These are phyloP conservation scores for Dichomitus squalens DNA, from an alignment of 1,284 basidiomycete species.

Conservation along the genomic window DNA sequence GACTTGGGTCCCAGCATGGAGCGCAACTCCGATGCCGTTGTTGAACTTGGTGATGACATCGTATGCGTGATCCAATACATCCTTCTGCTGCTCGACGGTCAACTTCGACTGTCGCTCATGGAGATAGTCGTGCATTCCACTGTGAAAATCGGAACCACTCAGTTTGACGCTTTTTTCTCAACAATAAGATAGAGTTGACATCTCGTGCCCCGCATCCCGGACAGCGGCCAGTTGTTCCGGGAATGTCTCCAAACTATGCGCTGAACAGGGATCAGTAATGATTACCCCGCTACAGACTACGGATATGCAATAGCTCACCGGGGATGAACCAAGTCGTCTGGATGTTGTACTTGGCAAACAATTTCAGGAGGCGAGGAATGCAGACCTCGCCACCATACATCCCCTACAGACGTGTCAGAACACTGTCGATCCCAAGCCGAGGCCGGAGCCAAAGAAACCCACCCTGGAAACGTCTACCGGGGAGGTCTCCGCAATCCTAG, in stretches of 20 bases:
- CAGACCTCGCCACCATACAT: constrained; percentile 78
- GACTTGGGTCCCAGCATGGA: constrained; percentile 81
- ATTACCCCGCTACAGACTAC: too few relatives aligned
- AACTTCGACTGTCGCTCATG: constrained; percentile 74
- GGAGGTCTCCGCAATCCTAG: constrained; percentile 69
- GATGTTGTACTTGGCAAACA: constrained; percentile 76
- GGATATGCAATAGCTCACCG: constrained; percentile 41
- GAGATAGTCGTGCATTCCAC: constrained; percentile 75
- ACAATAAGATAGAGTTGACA: too few relatives aligned
- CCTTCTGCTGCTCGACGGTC: constrained; percentile 68
- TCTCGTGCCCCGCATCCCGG: constrained; percentile 70
- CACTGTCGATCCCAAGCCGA: neutral
- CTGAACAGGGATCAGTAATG: constrained; percentile 31
- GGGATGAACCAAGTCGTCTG: constrained; percentile 76
- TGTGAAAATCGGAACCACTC: too few relatives aligned
- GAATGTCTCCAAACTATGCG: constrained; percentile 73
- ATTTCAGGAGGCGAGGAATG: constrained; percentile 62
- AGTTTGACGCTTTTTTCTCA: too few relatives aligned
- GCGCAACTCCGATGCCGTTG: constrained; percentile 63
- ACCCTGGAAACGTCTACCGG: constrained; percentile 65
- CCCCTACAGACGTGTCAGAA: constrained; percentile 40
- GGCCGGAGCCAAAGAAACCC: constrained; percentile 3
- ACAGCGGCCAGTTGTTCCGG: constrained; percentile 66
- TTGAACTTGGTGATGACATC: constrained; percentile 71
- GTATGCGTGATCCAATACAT: constrained; percentile 71